A percentile compares a stretch with the other conserved stretches of the same genome.
Conservation (phyloP, 306 rosid species). For the Medicago lupulina region DNA sequence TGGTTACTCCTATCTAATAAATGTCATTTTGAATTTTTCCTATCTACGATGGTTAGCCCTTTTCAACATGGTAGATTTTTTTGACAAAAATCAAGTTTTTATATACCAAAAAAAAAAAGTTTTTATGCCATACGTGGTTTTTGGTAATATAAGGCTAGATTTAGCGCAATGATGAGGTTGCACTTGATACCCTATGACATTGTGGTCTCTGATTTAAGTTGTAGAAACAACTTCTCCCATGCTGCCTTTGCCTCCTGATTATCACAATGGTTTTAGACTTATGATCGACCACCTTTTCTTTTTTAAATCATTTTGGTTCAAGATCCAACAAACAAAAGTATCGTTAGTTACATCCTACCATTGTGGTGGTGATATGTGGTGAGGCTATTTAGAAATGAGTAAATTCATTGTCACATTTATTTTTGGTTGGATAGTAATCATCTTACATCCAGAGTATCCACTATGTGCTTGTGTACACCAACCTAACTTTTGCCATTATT, state of each 20-base stretch:
- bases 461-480: constrained; percentile 37
- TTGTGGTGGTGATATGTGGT: constrained; percentile 5
- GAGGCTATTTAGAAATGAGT: constrained; percentile 23
- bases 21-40: constrained; percentile 11
- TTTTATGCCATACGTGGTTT: constrained; percentile 17
- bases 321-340: constrained; percentile 11
- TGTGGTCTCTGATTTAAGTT: constrained; percentile 17
- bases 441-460: constrained; percentile 17
- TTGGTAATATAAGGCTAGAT: constrained; percentile 20
- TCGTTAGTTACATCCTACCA: background rate
- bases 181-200: constrained; percentile 14
- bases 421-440: constrained; percentile 28
- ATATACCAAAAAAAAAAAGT: background rate
- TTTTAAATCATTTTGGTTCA: constrained; percentile 18
- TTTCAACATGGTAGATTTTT: background rate
- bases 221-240: background rate
- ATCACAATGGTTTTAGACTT: background rate
- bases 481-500: constrained; percentile 44
- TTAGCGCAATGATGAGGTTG: background rate
- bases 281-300: constrained; percentile 7
- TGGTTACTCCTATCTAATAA: constrained; percentile 25
- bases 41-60: background rate
- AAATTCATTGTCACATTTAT: constrained; percentile 7
- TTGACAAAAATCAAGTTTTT: background rate
- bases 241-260: background rate